phyloP scores from a whole-genome alignment of 495 filamentous ascomycete genomes.

The Aspergillus biplanus region DNA sequence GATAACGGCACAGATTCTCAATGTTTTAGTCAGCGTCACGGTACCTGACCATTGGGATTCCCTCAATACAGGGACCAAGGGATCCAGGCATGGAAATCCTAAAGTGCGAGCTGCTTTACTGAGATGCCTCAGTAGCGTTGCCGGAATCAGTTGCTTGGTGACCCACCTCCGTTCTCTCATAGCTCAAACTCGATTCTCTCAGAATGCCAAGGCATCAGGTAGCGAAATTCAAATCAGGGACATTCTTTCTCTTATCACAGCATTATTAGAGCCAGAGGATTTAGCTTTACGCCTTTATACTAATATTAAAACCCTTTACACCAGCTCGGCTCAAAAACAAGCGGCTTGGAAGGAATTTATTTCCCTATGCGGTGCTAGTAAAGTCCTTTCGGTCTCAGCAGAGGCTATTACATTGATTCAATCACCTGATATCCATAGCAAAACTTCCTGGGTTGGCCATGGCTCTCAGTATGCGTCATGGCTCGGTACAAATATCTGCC shows the following conservation, averaged over 20 bases:
- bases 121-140: constrained; percentile 69
- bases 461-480: constrained; percentile 68
- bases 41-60: constrained; percentile 79
- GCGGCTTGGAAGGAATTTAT: constrained; percentile 69
- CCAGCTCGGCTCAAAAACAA: constrained; percentile 40
- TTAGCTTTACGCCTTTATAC: constrained; percentile 59
- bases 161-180: constrained; percentile 62
- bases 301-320: constrained; percentile 39
- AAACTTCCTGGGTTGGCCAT: constrained; percentile 66
- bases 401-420: constrained; percentile 68
- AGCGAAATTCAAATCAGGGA: constrained; percentile 36
- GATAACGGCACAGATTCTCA: constrained; percentile 68
- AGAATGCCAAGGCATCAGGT: constrained; percentile 35
- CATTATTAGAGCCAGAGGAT: constrained; percentile 58
- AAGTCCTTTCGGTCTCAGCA: constrained; percentile 69
- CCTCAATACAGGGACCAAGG: constrained; percentile 49
- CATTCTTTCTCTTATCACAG: constrained; percentile 51
- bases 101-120: constrained; percentile 55
- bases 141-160: constrained; percentile 71
- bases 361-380: constrained; percentile 69
- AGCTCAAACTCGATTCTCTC: constrained; percentile 30
- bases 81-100: constrained; percentile 30
- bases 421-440: constrained; percentile 29
- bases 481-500: constrained; percentile 72
- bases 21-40: constrained; percentile 67